Base-by-base conservation (phyloP, 2,329 filamentous ascomycete species). In the Beauveria sp. region DNA sequence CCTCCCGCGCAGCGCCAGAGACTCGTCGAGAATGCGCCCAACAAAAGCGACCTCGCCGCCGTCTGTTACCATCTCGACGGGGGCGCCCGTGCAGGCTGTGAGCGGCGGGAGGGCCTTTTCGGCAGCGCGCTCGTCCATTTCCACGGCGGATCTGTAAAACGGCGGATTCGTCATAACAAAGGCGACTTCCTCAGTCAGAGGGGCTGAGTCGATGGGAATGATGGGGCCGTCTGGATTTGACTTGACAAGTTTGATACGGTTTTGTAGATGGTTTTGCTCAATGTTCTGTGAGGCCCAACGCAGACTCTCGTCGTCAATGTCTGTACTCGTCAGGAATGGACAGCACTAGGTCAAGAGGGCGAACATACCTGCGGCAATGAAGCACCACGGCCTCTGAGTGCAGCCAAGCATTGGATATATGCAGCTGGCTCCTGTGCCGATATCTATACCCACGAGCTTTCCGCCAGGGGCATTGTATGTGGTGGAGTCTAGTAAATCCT, bases 161-260 rank as follows among this genome's bases (percentile, higher is more conserved):
- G 95, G 95, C 0, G 95, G 95, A 67, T 99, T 99, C 65, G 89
- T 93, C 86, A 98, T 96, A 62, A 85, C 86, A 71, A 98, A 97
- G 70, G 93, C 87, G 49, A 96, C 78, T 3, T 64, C 69, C 8
- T 75, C 70, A 2, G 40, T 5, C 5, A 83, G 70, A 24, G 72
- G 73, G 1, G 86, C 69, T 0, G 79, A 78, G 45, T 85, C 77
- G 0, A 91, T 70, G 0, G 89, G 86, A 6, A 98, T 80, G 1
- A 97, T 75, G 0, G 76, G 67, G 42, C 81, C 83, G 0, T 75
- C 70, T 0, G 77, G 66, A 0, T 76, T 72, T 1, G 85, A 86
- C 46, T 80, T 72, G 0, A 91, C 68, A 0, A 96, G 70, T 3
- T 74, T 83, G 62, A 96, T 88, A 0, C 89, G 82, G 7, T 78